Conservation (phyloP, 139 green algal genomes). For the Prasinococcaceae sp. region DNA sequence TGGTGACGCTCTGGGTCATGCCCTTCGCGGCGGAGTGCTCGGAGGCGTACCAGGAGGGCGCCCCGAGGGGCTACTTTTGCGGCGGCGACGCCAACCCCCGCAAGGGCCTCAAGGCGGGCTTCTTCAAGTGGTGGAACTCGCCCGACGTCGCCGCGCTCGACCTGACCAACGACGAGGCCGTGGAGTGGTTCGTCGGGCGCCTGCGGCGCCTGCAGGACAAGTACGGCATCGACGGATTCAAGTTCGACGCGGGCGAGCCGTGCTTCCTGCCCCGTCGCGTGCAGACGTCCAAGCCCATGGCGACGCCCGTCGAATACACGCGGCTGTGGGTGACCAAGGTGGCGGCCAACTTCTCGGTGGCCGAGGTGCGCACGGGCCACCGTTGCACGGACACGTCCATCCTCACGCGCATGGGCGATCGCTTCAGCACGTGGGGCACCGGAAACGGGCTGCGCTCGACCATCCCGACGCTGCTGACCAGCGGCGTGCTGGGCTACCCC, state of each 20-base stretch:
- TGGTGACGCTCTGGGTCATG: constrained; percentile 52
- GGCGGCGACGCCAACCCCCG: constrained; percentile 9
- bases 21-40: constrained; percentile 45
- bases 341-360: constrained; percentile 28
- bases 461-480: constrained; percentile 48
- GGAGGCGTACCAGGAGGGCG: constrained; percentile 38
- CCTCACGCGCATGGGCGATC: constrained; percentile 44
- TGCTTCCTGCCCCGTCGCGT: constrained; percentile 43
- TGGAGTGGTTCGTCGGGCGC: constrained; percentile 39
- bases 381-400: constrained; percentile 27
- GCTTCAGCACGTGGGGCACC: constrained; percentile 40
- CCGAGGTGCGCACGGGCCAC: constrained; percentile 47
- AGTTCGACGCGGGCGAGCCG: constrained; percentile 54
- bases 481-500: constrained; percentile 45
- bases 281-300: constrained; percentile 26
- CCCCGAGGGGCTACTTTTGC: constrained; percentile 42
- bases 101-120: constrained; percentile 23
- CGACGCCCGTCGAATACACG: constrained; percentile 41
- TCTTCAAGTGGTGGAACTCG: constrained; percentile 36
- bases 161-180: constrained; percentile 48
- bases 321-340: constrained; percentile 34
- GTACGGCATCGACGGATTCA: constrained; percentile 46
- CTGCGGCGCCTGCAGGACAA: constrained; percentile 30
- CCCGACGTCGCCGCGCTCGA: constrained; percentile 38
- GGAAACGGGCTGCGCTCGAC: constrained; percentile 40